Evolutionary conservation across 2,329 filamentous ascomycete species (phyloP), one percentile per base, ranked within the genome.

Genomic region (Verticillium tricorpus): DNA sequence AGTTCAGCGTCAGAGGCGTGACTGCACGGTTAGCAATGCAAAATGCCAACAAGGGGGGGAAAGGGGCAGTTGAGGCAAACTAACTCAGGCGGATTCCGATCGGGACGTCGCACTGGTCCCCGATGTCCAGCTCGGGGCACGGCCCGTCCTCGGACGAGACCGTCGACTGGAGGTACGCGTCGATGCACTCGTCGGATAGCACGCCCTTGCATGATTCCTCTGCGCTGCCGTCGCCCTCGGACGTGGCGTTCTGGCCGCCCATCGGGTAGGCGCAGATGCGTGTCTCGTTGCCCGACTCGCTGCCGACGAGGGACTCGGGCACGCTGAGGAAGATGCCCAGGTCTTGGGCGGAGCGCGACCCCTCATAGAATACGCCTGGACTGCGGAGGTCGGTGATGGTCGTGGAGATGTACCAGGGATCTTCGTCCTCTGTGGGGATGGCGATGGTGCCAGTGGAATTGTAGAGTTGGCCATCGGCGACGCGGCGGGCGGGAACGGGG

Each of bases 241-340:
- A 57, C 2, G 59, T 60, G 19, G 37, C 54, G 54, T 60, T 58
- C 15, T 40, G 57, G 4, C 57, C 57, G 15, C 11, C 25, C 37
- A 58, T 58, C n/a, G 32, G 28, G 39, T 58, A 58, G 11, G 28
- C 25, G 57, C 57, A 58, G 25, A 40, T 32, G 1, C 35, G 25
- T 6, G 57, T 58, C 22, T 40, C 25, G 25, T 58, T 58, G 15
- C 22, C 57, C 6, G 25, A 15, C 39, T 19, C 22, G 37, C 22
- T 40, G 57, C 57, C 39, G 39, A 50, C n/a, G 19, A 58, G 15
- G 25, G 3, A 3, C 15, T 50, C 25, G 22, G 57, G 57, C 37
- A 58, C 57, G 15, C 57, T 58, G 22, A 58, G 57, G 39, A 45
- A 58, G 57, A 32, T 8, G 15, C 11, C 57, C 22, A 58, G 39